These are phyloP conservation scores for Globisporangium okanoganense DNA, from an alignment of 352 stramenopile genomes.

Conservation along the genomic window DNA sequence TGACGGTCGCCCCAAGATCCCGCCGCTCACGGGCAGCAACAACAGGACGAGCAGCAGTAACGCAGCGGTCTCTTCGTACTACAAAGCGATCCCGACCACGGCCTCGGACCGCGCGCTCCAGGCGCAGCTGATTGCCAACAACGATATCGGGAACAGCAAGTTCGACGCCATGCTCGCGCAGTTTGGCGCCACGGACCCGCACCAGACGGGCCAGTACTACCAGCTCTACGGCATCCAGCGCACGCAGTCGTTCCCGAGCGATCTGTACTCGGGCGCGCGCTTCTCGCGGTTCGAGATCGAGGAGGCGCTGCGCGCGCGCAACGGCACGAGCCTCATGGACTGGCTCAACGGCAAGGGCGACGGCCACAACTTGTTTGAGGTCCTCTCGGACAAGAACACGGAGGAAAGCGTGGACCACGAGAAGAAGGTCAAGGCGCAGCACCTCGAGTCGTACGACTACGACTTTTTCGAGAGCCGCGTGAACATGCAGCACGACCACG, in stretches of 20 bases:
- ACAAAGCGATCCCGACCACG: constrained; percentile 5
- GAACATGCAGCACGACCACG: constrained; percentile 85
- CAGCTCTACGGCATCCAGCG: constrained; percentile 42
- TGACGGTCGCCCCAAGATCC: background rate
- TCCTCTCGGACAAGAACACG: constrained; percentile 14
- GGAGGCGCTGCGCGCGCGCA: constrained; percentile 54
- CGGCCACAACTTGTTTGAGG: constrained; percentile 20
- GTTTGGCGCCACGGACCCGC: background rate
- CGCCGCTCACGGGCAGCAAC: constrained; percentile 9
- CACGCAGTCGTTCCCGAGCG: constrained; percentile 77
- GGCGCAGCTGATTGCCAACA: background rate
- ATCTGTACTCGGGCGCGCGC: constrained; percentile 66
- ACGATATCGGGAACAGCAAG: background rate
- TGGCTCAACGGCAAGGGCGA: constrained; percentile 56
- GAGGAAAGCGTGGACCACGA: constrained; percentile 52
- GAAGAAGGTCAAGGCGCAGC: constrained; percentile 79
- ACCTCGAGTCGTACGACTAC: constrained; percentile 85
- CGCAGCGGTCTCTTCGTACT: background rate
- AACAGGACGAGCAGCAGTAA: background rate
- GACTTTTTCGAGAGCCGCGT: constrained; percentile 86
- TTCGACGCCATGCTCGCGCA: background rate
- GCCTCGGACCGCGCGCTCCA: background rate
- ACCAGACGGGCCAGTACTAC: constrained; percentile 18
- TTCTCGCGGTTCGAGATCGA: constrained; percentile 81
- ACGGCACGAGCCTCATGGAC: constrained; percentile 61